Evolutionary conservation across 2,329 filamentous ascomycete genomes (phyloP), one percentile per base, ranked within the genome.

Genomic region (Penicillium sp.): DNA sequence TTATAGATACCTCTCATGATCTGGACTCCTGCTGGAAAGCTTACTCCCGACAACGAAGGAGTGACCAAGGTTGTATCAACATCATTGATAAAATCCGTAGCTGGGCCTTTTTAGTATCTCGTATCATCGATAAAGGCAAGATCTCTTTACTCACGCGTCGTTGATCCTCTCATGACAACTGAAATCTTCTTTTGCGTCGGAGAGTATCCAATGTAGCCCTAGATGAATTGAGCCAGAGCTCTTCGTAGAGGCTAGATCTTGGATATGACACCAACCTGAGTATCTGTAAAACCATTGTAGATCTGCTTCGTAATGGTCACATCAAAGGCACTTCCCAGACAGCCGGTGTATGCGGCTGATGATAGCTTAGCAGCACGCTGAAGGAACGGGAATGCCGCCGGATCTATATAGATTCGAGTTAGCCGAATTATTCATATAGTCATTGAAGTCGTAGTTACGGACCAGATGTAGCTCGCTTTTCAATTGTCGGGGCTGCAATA

Each of bases 151-250:
- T 44, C 26, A 73, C 70, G 42, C 22, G 65, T 70, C 1, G 72
- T 73, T 1, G 72, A 75, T n/a, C 73, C 73, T 42, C 65, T 66
- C 73, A 75, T 73, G 10, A 72, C 68, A 1, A 75, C 73, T 0
- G 71, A 61, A 24, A 75, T 75, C 5, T 61, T 70, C 55, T 70
- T 70, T 38, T 68, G 64, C 9, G 62, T 49, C 0, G 33, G 60
- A 4, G 72, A 75, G 56, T 73, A 73, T 37, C 73, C 73, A 15
- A 75, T 55, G 33, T 63, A 75, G 2, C 73, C 73, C 72, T 73
- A 24, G 10, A 24, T 17, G n/a, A 7, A 7, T 50, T 38, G n/a
- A 35, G n/a, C 9, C 6, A 5, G n/a, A 13, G 64, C 7, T 1
- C 19, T 44, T 22, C 2, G 19, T 7, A 6, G 10, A 22, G n/a